A percentile compares a stretch with the other conserved stretches of the same genome.
Conservation (phyloP, 805 yeast genomes). For the Barnettozyma sp. region DNA sequence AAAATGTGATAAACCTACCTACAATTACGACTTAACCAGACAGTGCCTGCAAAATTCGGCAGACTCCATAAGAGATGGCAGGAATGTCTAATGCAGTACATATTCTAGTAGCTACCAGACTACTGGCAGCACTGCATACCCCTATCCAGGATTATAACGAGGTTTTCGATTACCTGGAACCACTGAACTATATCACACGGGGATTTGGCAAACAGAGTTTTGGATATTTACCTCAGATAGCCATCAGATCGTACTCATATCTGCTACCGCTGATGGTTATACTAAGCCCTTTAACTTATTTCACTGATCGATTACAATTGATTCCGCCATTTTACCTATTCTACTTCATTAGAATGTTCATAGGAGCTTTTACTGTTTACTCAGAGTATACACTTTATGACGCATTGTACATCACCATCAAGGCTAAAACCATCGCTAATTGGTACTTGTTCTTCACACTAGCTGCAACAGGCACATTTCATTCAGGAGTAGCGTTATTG, state of each 20-base stretch:
- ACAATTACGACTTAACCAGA: too few species aligned
- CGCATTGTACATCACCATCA: slow-evolving; percentile 30
- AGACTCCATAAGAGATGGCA: too few species aligned
- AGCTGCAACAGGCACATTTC: slow-evolving; percentile 76
- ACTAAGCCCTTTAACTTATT: slow-evolving; percentile 17
- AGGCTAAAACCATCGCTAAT: slow-evolving; percentile 29
- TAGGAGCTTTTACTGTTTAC: slow-evolving; percentile 34
- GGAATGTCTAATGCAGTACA: slow-evolving; percentile 3
- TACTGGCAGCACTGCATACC: slow-evolving; percentile 44
- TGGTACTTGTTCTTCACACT: slow-evolving; percentile 60
- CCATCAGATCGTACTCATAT: slow-evolving; percentile 83
- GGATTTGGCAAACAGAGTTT: slow-evolving; percentile 92
- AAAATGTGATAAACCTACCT: too few species aligned
- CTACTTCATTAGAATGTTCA: slow-evolving; percentile 43
- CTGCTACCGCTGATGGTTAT: slow-evolving; percentile 38
- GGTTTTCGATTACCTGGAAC: slow-evolving; percentile 91
- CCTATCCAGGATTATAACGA: slow-evolving; percentile 92
- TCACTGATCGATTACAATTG: slow-evolving; percentile 12
- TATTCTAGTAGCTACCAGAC: slow-evolving; percentile 15
- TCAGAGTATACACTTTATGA: slow-evolving; percentile 49
- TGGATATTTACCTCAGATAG: slow-evolving; percentile 90
- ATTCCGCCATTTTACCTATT: slow-evolving; percentile 32
- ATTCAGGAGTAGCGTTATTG: slow-evolving; percentile 77
- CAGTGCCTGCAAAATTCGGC: too few species aligned
- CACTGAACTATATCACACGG: slow-evolving; percentile 67